Base-by-base conservation (phyloP, 1,284 basidiomycete species). In the Trametes sp. region DNA sequence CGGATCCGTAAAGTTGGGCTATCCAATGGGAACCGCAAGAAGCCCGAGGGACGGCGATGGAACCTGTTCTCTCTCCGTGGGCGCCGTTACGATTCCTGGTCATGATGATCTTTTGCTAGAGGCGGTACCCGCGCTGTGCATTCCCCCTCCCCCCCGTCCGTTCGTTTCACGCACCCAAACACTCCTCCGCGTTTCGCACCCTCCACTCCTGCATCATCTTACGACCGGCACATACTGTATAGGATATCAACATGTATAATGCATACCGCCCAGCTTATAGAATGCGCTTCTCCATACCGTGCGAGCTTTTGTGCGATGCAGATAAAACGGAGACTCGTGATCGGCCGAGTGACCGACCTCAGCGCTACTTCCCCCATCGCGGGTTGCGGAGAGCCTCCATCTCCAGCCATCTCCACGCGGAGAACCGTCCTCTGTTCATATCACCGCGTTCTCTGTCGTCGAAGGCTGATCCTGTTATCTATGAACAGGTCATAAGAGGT, bases 1-100 rank as follows among this genome's bases (percentile, higher is more conserved):
- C 78, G 75, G 62, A 82, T 84, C 63, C 80, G 83, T 53, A 76
- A 72, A 60, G 70, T 76, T 13, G 73, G 74, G 10, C 64, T 76
- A 16, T 71, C 71, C 9, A 63, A 67, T 29, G 64, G 65, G 31
- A 62, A 57, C 33, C 62, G 65, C 16, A 71, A 62, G 50, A 67
- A 64, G 50, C 52, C 62, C 19, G 53, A 50, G 19, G 66, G 64
- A 48, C 56, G 51, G 38, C 49, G 42, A 23, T 71, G 67, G 66
- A 57, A 69, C n/a, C 64, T 70, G 6, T 53, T 69, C 33, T 69
- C 69, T 8, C 57, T 73, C 14, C 65, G 72, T 26, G 61, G 61
- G n/a, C 63, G 68, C 26, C 62, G 64, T 23, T 55, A 60, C 41
- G 64, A 67, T 14, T 60, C 66, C 19, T 72, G 70, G 68, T 61